A percentile compares a stretch with the other conserved stretches of the same genome.
Conservation (phyloP, 2,329 filamentous ascomycete species). For the Aspergillus persii region DNA sequence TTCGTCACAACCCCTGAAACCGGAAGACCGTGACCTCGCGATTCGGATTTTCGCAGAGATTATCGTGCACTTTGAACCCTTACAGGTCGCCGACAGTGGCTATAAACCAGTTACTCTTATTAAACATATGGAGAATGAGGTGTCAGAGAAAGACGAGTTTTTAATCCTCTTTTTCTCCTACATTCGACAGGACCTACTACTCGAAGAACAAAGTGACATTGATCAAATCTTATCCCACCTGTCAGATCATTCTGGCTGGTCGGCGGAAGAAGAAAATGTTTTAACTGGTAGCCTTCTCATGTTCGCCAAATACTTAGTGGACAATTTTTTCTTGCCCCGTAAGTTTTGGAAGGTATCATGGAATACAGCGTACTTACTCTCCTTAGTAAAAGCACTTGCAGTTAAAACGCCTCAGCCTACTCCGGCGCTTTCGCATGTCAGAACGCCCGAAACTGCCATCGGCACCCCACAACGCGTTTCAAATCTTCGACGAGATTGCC, state of each 20-base stretch:
- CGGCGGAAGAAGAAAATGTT: not conserved
- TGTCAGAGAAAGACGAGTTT: conserved; percentile 9
- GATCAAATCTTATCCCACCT: not conserved
- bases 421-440: conserved; percentile 6
- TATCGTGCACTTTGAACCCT: conserved; percentile 14
- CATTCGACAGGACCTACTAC: not conserved
- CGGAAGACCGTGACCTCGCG: conserved; percentile 9
- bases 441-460: conserved; percentile 5
- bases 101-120: conserved; percentile 19
- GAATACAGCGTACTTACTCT: not conserved
- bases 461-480: conserved; percentile 6
- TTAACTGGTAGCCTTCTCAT: conserved; percentile 1
- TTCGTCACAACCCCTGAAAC: not conserved
- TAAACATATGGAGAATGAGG: conserved; percentile 12
- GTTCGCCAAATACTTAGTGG: not conserved
- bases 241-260: not conserved
- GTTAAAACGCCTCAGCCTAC: conserved; percentile 14
- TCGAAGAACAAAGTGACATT: not conserved
- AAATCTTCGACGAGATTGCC: conserved; percentile 8
- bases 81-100: conserved; percentile 6
- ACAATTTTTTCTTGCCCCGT: conserved; percentile 8
- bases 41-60: conserved; percentile 13
- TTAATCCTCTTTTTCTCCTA: conserved; percentile 4
- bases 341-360: not conserved
- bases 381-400: conserved; percentile 14